Conservation (phyloP, 2,329 filamentous ascomycete species). For the Sporothrix globosa region DNA sequence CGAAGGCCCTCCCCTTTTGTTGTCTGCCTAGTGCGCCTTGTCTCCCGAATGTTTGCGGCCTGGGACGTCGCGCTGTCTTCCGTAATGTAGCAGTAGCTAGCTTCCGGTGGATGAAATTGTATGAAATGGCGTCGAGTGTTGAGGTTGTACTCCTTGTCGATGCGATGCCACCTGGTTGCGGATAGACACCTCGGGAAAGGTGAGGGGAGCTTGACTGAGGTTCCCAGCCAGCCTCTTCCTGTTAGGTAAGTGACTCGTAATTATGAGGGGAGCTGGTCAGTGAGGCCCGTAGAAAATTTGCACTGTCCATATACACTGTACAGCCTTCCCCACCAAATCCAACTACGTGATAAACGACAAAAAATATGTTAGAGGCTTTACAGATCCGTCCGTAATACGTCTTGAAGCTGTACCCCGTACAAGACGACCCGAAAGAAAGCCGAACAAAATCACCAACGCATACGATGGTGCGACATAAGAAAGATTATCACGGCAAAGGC, state of each 20-base stretch:
- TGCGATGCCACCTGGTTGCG: constrained; percentile 2
- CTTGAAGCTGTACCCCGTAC: neutral
- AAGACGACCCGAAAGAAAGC: neutral
- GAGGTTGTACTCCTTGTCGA: neutral
- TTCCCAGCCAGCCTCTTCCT: constrained; percentile 1
- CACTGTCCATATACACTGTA: constrained; percentile 22
- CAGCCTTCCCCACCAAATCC: neutral
- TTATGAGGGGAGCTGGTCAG: constrained; percentile 13
- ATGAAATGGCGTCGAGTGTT: neutral
- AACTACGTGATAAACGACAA: neutral
- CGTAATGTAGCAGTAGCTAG: neutral
- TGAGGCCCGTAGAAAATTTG: neutral
- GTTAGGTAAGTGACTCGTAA: constrained; percentile 18
- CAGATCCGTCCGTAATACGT: too few relatives aligned
- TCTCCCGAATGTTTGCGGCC: neutral
- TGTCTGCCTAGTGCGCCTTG: constrained; percentile 20
- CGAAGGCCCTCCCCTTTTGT: neutral
- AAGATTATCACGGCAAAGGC: constrained; percentile 75
- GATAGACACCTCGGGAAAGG: constrained; percentile 6
- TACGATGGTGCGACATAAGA: constrained; percentile 92
- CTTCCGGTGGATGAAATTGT: neutral
- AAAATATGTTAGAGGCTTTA: constrained; percentile 7
- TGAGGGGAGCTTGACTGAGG: constrained; percentile 23
- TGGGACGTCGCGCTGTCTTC: neutral
- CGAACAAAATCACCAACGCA: neutral